Base-by-base conservation (phyloP, 257 asterid species). In the Anisodus tanguticus region DNA sequence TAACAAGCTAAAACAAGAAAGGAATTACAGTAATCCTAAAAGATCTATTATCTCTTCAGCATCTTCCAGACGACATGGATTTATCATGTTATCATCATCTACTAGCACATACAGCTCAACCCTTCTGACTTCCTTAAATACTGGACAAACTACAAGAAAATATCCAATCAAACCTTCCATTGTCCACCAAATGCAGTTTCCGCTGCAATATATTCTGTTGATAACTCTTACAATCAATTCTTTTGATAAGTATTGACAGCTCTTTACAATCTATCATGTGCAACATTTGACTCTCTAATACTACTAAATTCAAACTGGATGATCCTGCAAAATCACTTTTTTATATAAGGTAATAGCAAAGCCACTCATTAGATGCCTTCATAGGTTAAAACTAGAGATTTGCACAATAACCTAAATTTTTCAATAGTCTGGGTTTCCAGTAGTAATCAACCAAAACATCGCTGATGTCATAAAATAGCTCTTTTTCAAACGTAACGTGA, bases 151-250 rank as follows among this genome's bases (percentile, higher is more conserved):
- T 45, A 45, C 80, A 72, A 49, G 80, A 9, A 71, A 26, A 45
- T n/a, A n/a, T 72, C 39, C 8, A 72, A 72, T 45, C 59, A 72
- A 72, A 45, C 80, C 80, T 72, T 72, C 58, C 39, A 72, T 72
- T 72, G 55, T 45, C 80, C 39, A 49, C 58, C 51, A 70, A 9
- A 43, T 70, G 57, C 57, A 70, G 37, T 70, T 70, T 70, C 12
- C 26, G 11, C 55, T 43, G 55, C 55, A 71, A 71, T 19, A 71
- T 71, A 71, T 47, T 45, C 43, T 74, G 47, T 45, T 74, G 80
- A 72, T 17, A 19, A 45, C 60, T 72, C 43, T 72, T 6, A 19
- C 43, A 12, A 72, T 19, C 41, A 47, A 47, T 19, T 19, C 35
- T 47, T 59, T 59, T 47, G 17, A 1, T 72, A 47, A 72, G 80